Base-by-base conservation (phyloP, 139 green algal species). In the Desmodesmus armatus region DNA sequence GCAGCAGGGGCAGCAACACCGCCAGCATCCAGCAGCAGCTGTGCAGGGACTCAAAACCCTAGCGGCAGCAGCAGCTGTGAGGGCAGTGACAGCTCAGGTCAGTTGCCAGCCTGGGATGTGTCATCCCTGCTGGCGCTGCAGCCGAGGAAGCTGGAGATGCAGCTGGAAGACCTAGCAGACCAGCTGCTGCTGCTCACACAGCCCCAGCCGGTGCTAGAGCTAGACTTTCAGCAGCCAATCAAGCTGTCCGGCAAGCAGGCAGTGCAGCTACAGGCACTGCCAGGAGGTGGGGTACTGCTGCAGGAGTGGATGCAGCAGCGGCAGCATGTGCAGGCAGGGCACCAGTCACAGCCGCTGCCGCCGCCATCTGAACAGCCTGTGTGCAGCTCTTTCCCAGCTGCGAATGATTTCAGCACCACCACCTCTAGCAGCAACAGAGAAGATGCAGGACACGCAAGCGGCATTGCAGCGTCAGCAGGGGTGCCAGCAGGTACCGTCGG, bases 41-140 rank as follows among this genome's bases (percentile, higher is more conserved):
- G 70, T 55, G 39, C 70, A 55, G 27, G 35, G 70, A 51, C 69
- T 71, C 25, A 15, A 33, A 15, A 25, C 25, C 35, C 27, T 43
- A 41, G 72, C 72, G 43, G 44, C 73, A 67, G 74, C 51, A 70
- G 77, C 77, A 72, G 77, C 77, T 40, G 29, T 39, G 21, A 25
- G 25, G 37, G 40, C 71, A 62, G 3, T 65, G 72, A 21, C 41
- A 7, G 39, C 35, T n/a, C n/a, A n/a, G n/a, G n/a, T n/a, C n/a
- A n/a, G n/a, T n/a, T n/a, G n/a, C n/a, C n/a, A n/a, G n/a, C n/a
- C n/a, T n/a, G n/a, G 27, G 78, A 84, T 62, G 23, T 84, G n/a
- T 84, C 78, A 63, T 73, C 78, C 25, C 78, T 84, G 78, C 41
- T 65, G 60, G 39, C 47, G 60, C 58, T 84, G 27, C 60, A 43